These are phyloP conservation scores for Paecilomyces niveus DNA, from an alignment of 2,329 filamentous ascomycete genomes.

Conservation along the genomic window DNA sequence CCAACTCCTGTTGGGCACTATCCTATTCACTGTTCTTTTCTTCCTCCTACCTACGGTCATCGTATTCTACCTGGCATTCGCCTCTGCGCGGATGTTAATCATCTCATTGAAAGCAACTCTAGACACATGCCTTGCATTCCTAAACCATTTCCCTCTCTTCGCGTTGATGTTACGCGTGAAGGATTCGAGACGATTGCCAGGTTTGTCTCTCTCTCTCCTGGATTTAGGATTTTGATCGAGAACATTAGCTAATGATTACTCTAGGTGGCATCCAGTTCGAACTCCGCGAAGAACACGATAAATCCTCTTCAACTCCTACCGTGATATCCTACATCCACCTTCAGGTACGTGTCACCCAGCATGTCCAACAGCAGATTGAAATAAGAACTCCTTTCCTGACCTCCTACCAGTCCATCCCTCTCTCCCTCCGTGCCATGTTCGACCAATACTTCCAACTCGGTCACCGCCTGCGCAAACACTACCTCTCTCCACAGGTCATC, in stretches of 20 bases:
- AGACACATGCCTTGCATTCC: slow-evolving; percentile 83
- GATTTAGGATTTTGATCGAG: background rate
- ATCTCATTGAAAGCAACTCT: slow-evolving; percentile 86
- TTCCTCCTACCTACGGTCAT: slow-evolving; percentile 91
- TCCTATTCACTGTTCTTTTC: slow-evolving; percentile 90
- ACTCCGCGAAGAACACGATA: slow-evolving; percentile 64
- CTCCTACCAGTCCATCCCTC: slow-evolving; percentile 64
- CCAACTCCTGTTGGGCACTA: slow-evolving; percentile 90
- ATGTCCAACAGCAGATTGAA: background rate
- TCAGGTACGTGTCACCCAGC: slow-evolving; percentile 51
- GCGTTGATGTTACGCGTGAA: slow-evolving; percentile 94
- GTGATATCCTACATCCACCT: slow-evolving; percentile 74
- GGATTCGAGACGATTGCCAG: slow-evolving; percentile 81
- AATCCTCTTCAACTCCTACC: slow-evolving; percentile 38
- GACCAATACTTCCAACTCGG: slow-evolving; percentile 95
- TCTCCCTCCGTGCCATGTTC: slow-evolving; percentile 91
- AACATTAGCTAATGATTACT: slow-evolving; percentile 4
- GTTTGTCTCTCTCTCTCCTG: slow-evolving; percentile 32
- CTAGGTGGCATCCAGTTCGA: slow-evolving; percentile 81
- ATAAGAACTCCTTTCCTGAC: background rate
- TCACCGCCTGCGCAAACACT: slow-evolving; percentile 87
- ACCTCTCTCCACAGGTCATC: slow-evolving; percentile 80
- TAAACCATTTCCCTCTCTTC: slow-evolving; percentile 97
- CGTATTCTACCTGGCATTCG: slow-evolving; percentile 96
- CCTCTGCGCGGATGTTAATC: slow-evolving; percentile 86